Evolutionary conservation across 495 filamentous ascomycete genomes (phyloP).

Genomic region (Penicillium paxilli): DNA sequence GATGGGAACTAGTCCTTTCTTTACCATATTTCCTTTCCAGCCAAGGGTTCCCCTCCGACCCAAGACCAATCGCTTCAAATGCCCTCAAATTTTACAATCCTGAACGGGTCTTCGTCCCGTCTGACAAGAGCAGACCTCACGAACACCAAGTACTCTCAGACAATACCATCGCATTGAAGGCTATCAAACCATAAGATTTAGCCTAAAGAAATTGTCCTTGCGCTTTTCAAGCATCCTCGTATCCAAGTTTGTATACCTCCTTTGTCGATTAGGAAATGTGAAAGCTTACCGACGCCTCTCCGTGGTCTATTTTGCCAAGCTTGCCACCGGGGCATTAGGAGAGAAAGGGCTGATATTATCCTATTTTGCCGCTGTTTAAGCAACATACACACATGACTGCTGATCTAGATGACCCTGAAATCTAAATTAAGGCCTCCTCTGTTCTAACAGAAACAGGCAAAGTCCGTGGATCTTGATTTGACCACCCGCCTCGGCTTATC

Average conservation of each 20-base stretch:
- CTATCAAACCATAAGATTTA: not conserved
- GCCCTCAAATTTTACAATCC: not conserved
- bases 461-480: not conserved
- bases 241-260: not conserved
- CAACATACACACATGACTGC: not conserved
- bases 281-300: not conserved
- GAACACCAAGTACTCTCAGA: not conserved
- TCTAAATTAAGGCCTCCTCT: not conserved
- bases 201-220: not conserved
- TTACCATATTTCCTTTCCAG: too few relatives aligned
- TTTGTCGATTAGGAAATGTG: not conserved
- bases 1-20: not conserved
- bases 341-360: conserved; percentile 1
- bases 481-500: not conserved
- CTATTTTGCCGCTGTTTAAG: conserved; percentile 12
- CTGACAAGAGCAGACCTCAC: not conserved
- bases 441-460: not conserved
- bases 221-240: not conserved
- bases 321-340: not conserved
- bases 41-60: not conserved
- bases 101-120: not conserved
- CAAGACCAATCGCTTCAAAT: not conserved
- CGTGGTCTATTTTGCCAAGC: not conserved
- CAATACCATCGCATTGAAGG: not conserved
- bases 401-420: not conserved